Conservation (phyloP, 306 rosid species). For the Oemleria cerasiformis region DNA sequence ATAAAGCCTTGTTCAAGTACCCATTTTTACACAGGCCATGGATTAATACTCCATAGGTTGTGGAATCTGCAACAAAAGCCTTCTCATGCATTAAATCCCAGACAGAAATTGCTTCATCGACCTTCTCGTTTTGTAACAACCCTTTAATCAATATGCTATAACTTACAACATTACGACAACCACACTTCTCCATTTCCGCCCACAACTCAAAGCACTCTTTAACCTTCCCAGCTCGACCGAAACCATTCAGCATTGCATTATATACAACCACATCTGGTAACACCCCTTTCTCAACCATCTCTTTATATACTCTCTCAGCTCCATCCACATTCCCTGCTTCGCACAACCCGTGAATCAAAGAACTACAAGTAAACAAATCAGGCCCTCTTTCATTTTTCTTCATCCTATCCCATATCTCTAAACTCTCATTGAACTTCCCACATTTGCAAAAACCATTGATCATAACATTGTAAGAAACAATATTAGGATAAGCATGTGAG, state of each 20-base stretch:
- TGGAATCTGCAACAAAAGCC: conserved; percentile 43
- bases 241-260: conserved; percentile 68
- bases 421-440: conserved; percentile 65
- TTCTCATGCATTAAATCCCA: conserved; percentile 55
- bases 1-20: conserved; percentile 58
- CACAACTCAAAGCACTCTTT: conserved; percentile 46
- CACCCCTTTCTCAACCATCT: conserved; percentile 56
- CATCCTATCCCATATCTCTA: conserved; percentile 83
- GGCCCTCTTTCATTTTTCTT: conserved; percentile 49
- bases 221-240: conserved; percentile 52
- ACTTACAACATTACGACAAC: conserved; percentile 54
- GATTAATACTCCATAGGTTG: conserved; percentile 61
- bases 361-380: conserved; percentile 57
- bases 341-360: conserved; percentile 77
- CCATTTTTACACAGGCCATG: conserved; percentile 83
- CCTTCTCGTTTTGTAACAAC: conserved; percentile 51
- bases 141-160: conserved; percentile 67
- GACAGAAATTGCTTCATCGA: conserved; percentile 43
- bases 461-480: conserved; percentile 75
- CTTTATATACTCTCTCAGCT: conserved; percentile 58
- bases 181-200: conserved; percentile 61
- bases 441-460: conserved; percentile 77
- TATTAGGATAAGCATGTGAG: conserved; percentile 56
- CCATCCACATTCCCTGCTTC: conserved; percentile 55
- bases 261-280: conserved; percentile 57